These are phyloP conservation scores for Leccinum disarticulatum DNA, from an alignment of 768 basidiomycete species.

Conservation along the genomic window DNA sequence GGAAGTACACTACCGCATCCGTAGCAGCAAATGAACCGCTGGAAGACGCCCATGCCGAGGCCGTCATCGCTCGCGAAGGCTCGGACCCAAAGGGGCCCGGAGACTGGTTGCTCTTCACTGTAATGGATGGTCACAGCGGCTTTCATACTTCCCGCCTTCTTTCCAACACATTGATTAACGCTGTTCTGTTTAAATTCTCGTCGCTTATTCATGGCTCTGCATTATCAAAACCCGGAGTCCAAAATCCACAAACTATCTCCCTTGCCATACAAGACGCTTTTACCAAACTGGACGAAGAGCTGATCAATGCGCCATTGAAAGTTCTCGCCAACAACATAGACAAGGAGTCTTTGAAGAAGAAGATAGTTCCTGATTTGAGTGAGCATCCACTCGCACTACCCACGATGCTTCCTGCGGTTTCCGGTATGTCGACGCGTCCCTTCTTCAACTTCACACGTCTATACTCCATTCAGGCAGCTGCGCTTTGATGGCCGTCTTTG, in stretches of 20 bases:
- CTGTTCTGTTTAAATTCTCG: constrained; percentile 75
- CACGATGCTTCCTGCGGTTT: constrained; percentile 80
- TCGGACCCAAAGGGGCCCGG: constrained; percentile 60
- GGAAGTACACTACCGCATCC: constrained; percentile 78
- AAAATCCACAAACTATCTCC: constrained; percentile 55
- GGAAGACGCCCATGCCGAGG: constrained; percentile 82
- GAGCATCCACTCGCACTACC: constrained; percentile 68
- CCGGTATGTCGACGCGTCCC: constrained; percentile 42
- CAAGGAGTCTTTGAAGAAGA: constrained; percentile 49
- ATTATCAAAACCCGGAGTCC: constrained; percentile 37
- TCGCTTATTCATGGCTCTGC: constrained; percentile 44
- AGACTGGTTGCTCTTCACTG: constrained; percentile 80
- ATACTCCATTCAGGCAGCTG: constrained; percentile 66
- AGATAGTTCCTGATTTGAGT: constrained; percentile 62
- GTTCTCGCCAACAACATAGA: constrained; percentile 61
- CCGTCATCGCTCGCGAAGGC: constrained; percentile 62
- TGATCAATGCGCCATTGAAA: constrained; percentile 74
- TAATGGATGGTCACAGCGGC: constrained; percentile 92
- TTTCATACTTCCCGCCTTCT: constrained; percentile 81
- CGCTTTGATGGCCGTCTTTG: constrained; percentile 84
- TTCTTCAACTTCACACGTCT: constrained; percentile 7
- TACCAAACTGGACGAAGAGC: constrained; percentile 77
- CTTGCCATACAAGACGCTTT: constrained; percentile 77
- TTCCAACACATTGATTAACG: constrained; percentile 79
- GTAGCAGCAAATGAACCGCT: constrained; percentile 87